phyloP scores from a whole-genome alignment of 805 yeast species.

The Ogataea siamensis region DNA sequence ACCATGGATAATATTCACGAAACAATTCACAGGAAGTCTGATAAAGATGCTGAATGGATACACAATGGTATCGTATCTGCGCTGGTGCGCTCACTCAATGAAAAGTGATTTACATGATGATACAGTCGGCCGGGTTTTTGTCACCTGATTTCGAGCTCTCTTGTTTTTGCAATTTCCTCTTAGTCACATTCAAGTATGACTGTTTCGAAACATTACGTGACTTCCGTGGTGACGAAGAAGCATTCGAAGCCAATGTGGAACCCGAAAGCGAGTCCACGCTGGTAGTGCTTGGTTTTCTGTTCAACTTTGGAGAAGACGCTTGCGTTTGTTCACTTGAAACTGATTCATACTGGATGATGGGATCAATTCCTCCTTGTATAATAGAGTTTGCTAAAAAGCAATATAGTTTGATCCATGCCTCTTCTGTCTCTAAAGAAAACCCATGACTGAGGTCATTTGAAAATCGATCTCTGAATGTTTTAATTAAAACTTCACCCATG shows the following conservation, averaged over 20 bases:
- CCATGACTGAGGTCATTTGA: constrained; percentile 26
- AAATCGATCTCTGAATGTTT: constrained; percentile 67
- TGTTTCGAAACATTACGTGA: not conserved
- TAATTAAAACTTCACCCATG: constrained; percentile 71
- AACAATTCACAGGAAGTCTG: not conserved
- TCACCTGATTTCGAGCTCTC: not conserved
- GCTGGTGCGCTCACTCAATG: not conserved
- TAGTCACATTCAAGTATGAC: constrained; percentile 3
- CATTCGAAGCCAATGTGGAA: not conserved
- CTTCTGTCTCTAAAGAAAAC: constrained; percentile 60
- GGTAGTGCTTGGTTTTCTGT: not conserved
- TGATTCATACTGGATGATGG: constrained; percentile 34
- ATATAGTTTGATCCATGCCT: constrained; percentile 70
- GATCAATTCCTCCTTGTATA: constrained; percentile 59
- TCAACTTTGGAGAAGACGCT: constrained; percentile 1
- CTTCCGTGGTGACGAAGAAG: not conserved
- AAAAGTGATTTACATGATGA: constrained; percentile 29
- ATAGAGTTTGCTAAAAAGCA: constrained; percentile 67
- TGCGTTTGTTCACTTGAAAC: constrained; percentile 1
- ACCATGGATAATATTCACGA: constrained; percentile 4
- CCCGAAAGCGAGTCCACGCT: not conserved
- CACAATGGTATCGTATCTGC: constrained; percentile 1
- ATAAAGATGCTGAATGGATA: constrained; percentile 4
- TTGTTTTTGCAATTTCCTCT: constrained; percentile 1
- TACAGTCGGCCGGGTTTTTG: constrained; percentile 26